These are phyloP conservation scores for Amaranthus tricolor DNA, from an alignment of 179 eudicot species.

Conservation along the genomic window DNA sequence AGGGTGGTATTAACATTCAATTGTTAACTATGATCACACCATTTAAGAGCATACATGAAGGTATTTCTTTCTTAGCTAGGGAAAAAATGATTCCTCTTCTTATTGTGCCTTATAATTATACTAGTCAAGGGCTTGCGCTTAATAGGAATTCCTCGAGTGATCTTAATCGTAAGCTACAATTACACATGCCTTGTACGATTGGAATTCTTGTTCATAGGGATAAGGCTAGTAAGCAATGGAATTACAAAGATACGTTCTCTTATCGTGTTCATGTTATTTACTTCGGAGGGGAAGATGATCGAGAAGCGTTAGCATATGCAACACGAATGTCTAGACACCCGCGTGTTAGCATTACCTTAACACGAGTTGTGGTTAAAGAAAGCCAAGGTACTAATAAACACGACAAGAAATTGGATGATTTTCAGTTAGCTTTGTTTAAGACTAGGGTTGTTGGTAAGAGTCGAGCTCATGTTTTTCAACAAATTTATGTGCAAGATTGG, in stretches of 20 bases:
- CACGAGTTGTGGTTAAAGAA: slow-evolving; percentile 4
- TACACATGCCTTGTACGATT: slow-evolving; percentile 25
- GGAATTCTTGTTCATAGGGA: slow-evolving; percentile 29
- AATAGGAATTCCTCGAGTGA: neutral
- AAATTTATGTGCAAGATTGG: slow-evolving; percentile 43
- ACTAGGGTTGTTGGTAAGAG: neutral
- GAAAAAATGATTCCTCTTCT: slow-evolving; percentile 39
- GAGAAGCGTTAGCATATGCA: slow-evolving; percentile 34
- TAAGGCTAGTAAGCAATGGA: neutral
- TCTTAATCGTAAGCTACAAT: slow-evolving; percentile 24
- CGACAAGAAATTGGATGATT: slow-evolving; percentile 7
- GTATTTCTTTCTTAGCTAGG: slow-evolving; percentile 37
- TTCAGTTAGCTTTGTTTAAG: slow-evolving; percentile 21
- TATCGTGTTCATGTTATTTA: slow-evolving; percentile 24
- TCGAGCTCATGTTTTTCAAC: slow-evolving; percentile 25
- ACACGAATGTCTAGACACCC: slow-evolving; percentile 26
- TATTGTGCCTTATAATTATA: slow-evolving; percentile 36
- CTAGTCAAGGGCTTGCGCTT: neutral
- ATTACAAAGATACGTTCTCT: neutral
- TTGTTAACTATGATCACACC: slow-evolving; percentile 46
- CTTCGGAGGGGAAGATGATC: slow-evolving; percentile 32
- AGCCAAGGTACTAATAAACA: neutral
- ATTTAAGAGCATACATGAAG: slow-evolving; percentile 35
- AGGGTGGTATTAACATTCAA: slow-evolving; percentile 22
- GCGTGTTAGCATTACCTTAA: slow-evolving; percentile 20